A percentile compares a stretch with the other conserved stretches of the same genome.
Evolutionary conservation across 1,284 basidiomycete genomes (phyloP).

Genomic region (Leccinum ponderosum): DNA sequence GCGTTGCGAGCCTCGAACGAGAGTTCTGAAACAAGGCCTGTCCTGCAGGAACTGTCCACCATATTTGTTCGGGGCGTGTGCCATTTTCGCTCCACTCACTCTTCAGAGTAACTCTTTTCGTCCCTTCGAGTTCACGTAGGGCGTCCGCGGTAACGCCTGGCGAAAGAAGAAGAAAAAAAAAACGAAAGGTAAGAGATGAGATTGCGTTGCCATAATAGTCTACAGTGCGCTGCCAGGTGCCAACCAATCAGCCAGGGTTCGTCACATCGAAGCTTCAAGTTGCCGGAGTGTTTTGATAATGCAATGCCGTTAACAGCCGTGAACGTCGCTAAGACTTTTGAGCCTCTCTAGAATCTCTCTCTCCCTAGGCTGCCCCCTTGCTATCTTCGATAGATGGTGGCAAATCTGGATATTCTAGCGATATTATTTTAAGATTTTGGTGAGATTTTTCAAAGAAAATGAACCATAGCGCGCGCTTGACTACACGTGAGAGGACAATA

Average conservation of each 20-base stretch:
- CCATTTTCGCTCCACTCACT: neutral
- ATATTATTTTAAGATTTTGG: neutral
- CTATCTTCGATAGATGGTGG: neutral
- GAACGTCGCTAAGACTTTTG: constrained; percentile 2
- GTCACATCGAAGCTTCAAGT: constrained; percentile 13
- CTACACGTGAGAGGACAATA: constrained; percentile 17
- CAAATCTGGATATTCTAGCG: neutral
- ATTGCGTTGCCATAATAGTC: constrained; percentile 27
- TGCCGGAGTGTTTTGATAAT: constrained; percentile 7
- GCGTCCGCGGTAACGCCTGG: constrained; percentile 22
- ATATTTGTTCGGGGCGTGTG: neutral
- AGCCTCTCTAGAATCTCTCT: neutral
- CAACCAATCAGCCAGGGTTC: constrained; percentile 3
- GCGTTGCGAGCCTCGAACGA: neutral
- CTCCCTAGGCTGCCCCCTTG: neutral
- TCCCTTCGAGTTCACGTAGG: neutral
- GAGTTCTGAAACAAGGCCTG: constrained; percentile 3
- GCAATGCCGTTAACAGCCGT: constrained; percentile 22
- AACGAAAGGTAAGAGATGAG: neutral
- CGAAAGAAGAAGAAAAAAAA: neutral
- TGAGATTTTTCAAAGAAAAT: neutral
- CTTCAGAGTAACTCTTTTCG: neutral
- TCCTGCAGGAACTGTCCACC: neutral
- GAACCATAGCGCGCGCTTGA: constrained; percentile 6
- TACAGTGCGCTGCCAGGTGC: constrained; percentile 11